Base-by-base conservation (phyloP, 2,329 filamentous ascomycete species). In the Graphiopsis chlorocephala region DNA sequence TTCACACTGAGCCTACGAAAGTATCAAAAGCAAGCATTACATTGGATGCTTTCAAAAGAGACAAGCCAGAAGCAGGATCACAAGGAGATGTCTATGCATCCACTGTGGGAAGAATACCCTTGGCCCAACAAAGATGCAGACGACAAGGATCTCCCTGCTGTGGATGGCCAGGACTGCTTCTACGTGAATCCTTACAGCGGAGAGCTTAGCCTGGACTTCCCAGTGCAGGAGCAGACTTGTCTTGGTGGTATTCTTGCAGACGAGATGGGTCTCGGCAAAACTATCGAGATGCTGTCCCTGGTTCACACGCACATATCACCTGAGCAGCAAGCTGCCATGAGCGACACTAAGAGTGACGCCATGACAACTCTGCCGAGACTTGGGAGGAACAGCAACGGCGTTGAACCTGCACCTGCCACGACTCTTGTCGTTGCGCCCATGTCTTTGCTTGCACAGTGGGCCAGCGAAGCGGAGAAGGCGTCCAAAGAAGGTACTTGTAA, bases 161-260 rank as follows among this genome's bases (percentile, higher is more conserved):
- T 95, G 8, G 80, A 86, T 11, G 86, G 84, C 2, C 88, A 93
- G 70, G 78, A 86, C 8, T 87, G 85, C 65, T 99, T 99, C 73
- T 99, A 97, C 71, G 90, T 98, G 71, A 99, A 99, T 72, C 94
- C 94, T 0, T 99, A 99, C 76, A 97, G 93, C 7, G 95, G 95
- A 10, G 94, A 98, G 70, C 81, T 99, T 61, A 96, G 93, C 1
- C 81, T 98, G 0, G 88, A 96, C 6, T 99, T 99, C 69, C 95
- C 95, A 0, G 86, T 88, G 2, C 95, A 99, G 74, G 92, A 98
- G 72, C 95, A 98, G 74, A 92, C 96, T 74, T 99, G 95, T 70
- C 82, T 97, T 0, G 95, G 95, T 52, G 95, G 95, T 6, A 91
- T 99, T 64, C 81, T 99, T 48, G 95, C 95, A 10, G 95, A 99